Evolutionary conservation across 1,284 basidiomycete species (phyloP).

Genomic region (Vanrija sp.): DNA sequence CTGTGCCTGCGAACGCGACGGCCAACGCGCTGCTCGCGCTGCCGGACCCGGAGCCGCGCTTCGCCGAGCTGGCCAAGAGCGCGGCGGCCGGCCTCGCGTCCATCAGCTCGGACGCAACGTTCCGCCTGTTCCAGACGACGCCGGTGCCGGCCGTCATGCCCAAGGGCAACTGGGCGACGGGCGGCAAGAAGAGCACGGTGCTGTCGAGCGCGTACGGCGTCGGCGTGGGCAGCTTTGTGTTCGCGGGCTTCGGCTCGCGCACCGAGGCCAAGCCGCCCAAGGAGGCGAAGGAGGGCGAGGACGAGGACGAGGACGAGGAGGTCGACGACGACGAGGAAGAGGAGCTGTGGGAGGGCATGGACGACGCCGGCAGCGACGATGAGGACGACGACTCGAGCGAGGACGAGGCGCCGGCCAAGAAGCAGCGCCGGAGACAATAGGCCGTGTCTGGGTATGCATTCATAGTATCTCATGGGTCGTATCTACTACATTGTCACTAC

Average conservation of each 20-base stretch:
- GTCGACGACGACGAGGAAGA: slow-evolving; percentile 30
- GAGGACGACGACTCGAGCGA: slow-evolving; percentile 34
- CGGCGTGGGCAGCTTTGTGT: slow-evolving; percentile 56
- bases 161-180: slow-evolving; percentile 57
- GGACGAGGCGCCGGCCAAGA: slow-evolving; percentile 52
- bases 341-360: slow-evolving; percentile 28
- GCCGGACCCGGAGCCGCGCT: slow-evolving; percentile 9
- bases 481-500: no score
- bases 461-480: no score
- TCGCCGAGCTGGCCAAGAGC: background rate
- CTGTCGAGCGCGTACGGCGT: slow-evolving; percentile 66
- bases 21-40: slow-evolving; percentile 36
- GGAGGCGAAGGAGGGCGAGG: slow-evolving; percentile 18
- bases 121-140: slow-evolving; percentile 67
- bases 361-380: slow-evolving; percentile 24
- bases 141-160: slow-evolving; percentile 56
- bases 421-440: slow-evolving; percentile 1
- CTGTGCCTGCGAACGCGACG: slow-evolving; percentile 55
- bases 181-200: slow-evolving; percentile 58
- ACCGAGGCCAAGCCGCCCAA: slow-evolving; percentile 52
- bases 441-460: no score
- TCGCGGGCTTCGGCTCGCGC: slow-evolving; percentile 45
- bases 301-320: slow-evolving; percentile 29
- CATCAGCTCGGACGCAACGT: slow-evolving; percentile 45
- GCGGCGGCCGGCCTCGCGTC: slow-evolving; percentile 28